Evolutionary conservation across 257 asterid genomes (phyloP).

Genomic region (Phtheirospermum japonicum): DNA sequence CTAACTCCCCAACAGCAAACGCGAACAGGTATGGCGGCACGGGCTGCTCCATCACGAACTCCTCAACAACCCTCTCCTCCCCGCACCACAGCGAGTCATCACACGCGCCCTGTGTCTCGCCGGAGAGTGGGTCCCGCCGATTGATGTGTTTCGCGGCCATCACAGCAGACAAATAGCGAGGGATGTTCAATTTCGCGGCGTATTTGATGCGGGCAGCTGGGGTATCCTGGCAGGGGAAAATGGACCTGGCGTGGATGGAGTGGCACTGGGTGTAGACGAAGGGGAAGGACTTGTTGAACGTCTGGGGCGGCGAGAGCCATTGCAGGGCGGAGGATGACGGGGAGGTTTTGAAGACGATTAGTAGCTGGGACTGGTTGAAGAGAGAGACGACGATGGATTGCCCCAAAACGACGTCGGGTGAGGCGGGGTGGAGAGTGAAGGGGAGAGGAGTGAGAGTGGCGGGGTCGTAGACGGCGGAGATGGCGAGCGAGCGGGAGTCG

Average conservation of each 20-base stretch:
- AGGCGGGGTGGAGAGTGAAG: conserved; percentile 42
- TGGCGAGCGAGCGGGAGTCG: conserved; percentile 76
- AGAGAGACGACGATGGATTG: conserved; percentile 54
- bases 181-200: conserved; percentile 66
- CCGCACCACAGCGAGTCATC: conserved; percentile 76
- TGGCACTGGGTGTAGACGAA: conserved; percentile 95
- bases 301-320: conserved; percentile 89
- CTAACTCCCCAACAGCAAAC: conserved; percentile 88
- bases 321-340: conserved; percentile 76
- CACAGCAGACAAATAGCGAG: conserved; percentile 64
- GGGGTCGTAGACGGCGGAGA: conserved; percentile 58
- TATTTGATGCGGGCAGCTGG: conserved; percentile 81
- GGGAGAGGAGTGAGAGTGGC: conserved; percentile 48
- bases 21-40: conserved; percentile 91
- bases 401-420: conserved; percentile 56
- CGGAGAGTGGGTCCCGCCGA: conserved; percentile 50
- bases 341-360: conserved; percentile 52
- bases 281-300: conserved; percentile 67
- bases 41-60: conserved; percentile 90
- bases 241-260: conserved; percentile 88
- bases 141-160: conserved; percentile 71
- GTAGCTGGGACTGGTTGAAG: conserved; percentile 49
- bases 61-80: conserved; percentile 81
- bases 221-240: conserved; percentile 96
- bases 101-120: conserved; percentile 56